phyloP scores from a whole-genome alignment of 306 rosid species.

The Chamaecrista fasciculata region DNA sequence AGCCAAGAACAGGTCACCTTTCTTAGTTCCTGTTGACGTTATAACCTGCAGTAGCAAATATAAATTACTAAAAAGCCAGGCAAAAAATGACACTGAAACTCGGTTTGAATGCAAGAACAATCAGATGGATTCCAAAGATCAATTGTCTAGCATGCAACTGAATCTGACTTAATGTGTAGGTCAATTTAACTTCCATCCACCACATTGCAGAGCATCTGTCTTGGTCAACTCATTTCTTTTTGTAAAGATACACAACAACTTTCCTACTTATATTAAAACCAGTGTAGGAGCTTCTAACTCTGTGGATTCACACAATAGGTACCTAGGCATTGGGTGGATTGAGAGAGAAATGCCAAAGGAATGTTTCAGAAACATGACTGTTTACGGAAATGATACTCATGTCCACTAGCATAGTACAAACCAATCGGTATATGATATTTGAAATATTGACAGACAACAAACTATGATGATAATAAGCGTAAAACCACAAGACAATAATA shows the following conservation, averaged over 20 bases:
- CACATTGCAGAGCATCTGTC: background rate
- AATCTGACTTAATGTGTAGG: background rate
- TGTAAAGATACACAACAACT: background rate
- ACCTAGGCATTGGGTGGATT: background rate
- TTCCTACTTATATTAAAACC: background rate
- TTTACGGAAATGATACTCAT: background rate
- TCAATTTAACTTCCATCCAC: conserved; percentile 9
- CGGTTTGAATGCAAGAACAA: background rate
- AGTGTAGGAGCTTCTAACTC: background rate
- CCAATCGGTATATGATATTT: background rate
- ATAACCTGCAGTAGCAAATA: conserved; percentile 58
- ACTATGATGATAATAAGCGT: background rate
- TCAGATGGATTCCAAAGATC: background rate
- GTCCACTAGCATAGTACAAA: background rate
- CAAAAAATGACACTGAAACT: conserved; percentile 1
- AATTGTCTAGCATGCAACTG: background rate
- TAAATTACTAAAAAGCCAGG: background rate
- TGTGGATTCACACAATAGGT: background rate
- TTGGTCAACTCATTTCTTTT: background rate
- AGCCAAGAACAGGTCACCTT: conserved; percentile 75
- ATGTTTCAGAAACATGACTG: background rate
- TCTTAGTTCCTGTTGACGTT: conserved; percentile 79
- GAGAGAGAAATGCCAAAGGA: background rate
- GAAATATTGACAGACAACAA: background rate
- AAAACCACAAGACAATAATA: background rate